phyloP scores from a whole-genome alignment of 1,139 yeast species.

The Diutina siamensis region DNA sequence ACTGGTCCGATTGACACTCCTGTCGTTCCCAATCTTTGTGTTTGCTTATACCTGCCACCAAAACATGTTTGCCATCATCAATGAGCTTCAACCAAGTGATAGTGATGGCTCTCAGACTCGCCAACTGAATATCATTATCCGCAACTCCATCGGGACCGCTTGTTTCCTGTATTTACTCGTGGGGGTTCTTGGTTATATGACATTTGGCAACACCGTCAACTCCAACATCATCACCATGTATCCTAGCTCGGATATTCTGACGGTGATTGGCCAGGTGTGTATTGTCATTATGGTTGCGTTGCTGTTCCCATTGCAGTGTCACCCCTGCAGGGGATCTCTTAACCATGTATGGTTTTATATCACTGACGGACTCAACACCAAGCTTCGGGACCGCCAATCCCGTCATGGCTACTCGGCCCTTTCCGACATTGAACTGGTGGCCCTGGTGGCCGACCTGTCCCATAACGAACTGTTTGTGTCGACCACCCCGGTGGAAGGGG shows the following conservation, averaged over 20 bases:
- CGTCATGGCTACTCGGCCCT: conserved; percentile 9
- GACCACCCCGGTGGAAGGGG: conserved; percentile 40
- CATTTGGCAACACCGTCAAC: conserved; percentile 66
- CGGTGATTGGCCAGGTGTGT: conserved; percentile 60
- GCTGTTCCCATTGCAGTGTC: conserved; percentile 67
- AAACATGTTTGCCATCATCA: conserved; percentile 81
- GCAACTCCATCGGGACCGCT: conserved; percentile 46
- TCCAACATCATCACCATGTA: conserved; percentile 66
- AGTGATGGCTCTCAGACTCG: conserved; percentile 35
- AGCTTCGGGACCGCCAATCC: conserved; percentile 9
- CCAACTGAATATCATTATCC: conserved; percentile 42
- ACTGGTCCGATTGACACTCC: conserved; percentile 24
- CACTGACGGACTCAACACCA: conserved; percentile 17
- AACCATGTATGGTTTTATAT: conserved; percentile 54
- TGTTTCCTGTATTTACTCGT: conserved; percentile 58
- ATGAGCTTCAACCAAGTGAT: conserved; percentile 40
- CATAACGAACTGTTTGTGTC: conserved; percentile 25
- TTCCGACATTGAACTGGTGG: conserved; percentile 7
- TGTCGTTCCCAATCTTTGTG: conserved; percentile 75
- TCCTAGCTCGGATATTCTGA: conserved; percentile 42
- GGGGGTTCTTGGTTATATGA: conserved; percentile 75
- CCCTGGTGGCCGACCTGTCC: conserved; percentile 9
- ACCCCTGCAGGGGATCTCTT: conserved; percentile 65
- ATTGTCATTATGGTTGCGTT: conserved; percentile 59
- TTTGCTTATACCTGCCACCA: conserved; percentile 96